Evolutionary conservation across 2,329 filamentous ascomycete species (phyloP).

Genomic region (Colletotrichum liriopes): DNA sequence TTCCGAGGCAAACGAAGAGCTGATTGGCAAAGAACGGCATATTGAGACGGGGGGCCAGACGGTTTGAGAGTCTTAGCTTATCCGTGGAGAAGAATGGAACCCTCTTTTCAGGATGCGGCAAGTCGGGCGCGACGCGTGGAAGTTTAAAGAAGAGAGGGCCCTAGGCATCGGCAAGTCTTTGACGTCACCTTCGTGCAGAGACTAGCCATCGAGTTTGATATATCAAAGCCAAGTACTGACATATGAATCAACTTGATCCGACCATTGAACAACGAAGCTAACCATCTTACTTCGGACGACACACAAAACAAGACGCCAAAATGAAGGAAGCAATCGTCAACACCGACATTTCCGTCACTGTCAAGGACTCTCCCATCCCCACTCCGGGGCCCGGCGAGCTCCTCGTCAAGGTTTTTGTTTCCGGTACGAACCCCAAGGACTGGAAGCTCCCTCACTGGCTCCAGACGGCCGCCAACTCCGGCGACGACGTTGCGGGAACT

Average conservation of each 20-base stretch:
- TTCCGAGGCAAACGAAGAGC: neutral
- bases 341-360: slow-evolving; percentile 28
- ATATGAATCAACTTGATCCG: neutral
- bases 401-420: slow-evolving; percentile 45
- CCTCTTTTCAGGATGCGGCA: neutral
- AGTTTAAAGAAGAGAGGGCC: slow-evolving; percentile 12
- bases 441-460: slow-evolving; percentile 46
- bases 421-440: slow-evolving; percentile 49
- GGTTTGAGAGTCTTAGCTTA: slow-evolving; percentile 17
- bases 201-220: neutral
- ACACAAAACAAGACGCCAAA: neutral
- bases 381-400: slow-evolving; percentile 44
- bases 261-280: neutral
- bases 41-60: neutral
- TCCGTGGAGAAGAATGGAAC: slow-evolving; percentile 25
- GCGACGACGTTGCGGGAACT: slow-evolving; percentile 48
- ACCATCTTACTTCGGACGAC: neutral
- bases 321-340: slow-evolving; percentile 44
- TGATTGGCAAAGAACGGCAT: slow-evolving; percentile 4
- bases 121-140: neutral
- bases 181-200: slow-evolving; percentile 23
- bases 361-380: slow-evolving; percentile 40
- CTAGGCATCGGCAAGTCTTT: slow-evolving; percentile 18
- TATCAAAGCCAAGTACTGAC: neutral
- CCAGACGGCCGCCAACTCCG: slow-evolving; percentile 32